These are phyloP conservation scores for Immersiella caudata DNA, from an alignment of 495 filamentous ascomycete species.

Conservation along the genomic window DNA sequence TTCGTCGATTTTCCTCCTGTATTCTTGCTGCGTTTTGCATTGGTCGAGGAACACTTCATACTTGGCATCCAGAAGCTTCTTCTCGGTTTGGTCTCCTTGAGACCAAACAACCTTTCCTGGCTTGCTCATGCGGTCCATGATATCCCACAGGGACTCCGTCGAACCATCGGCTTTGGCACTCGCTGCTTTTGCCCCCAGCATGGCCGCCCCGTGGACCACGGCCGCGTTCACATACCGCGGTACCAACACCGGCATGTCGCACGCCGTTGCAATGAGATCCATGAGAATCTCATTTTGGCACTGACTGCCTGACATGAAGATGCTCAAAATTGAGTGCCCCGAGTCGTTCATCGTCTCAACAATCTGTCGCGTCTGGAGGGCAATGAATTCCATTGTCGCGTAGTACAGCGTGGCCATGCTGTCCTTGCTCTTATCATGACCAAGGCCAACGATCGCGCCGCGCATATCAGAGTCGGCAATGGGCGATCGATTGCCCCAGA, in stretches of 20 bases:
- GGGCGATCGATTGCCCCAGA: conserved; percentile 96
- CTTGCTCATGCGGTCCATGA: conserved; percentile 98
- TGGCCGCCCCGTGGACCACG: conserved; percentile 95
- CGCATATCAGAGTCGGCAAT: conserved; percentile 91
- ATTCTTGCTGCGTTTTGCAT: conserved; percentile 72
- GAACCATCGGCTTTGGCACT: conserved; percentile 73
- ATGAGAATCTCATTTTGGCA: conserved; percentile 95
- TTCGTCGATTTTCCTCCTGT: conserved; percentile 68
- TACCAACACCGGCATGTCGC: conserved; percentile 87
- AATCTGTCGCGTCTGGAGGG: conserved; percentile 93
- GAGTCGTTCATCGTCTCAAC: conserved; percentile 86
- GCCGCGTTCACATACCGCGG: conserved; percentile 91
- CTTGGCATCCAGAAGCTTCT: conserved; percentile 79
- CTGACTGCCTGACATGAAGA: conserved; percentile 98
- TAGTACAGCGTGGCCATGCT: conserved; percentile 91
- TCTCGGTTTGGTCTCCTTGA: conserved; percentile 67
- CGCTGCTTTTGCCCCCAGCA: conserved; percentile 95
- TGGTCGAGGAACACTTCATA: conserved; percentile 84
- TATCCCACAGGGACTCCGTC: conserved; percentile 86
- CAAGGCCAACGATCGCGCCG: conserved; percentile 82
- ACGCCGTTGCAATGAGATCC: conserved; percentile 84
- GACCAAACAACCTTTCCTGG: conserved; percentile 82
- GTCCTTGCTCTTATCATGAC: conserved; percentile 80
- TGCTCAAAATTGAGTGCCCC: conserved; percentile 82
- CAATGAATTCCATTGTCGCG: conserved; percentile 93